Percentiles rank a stretch among this genome's conserved stretches.
Evolutionary conservation across 179 eudicot species (phyloP).

Genomic region (Silene coronaria): DNA sequence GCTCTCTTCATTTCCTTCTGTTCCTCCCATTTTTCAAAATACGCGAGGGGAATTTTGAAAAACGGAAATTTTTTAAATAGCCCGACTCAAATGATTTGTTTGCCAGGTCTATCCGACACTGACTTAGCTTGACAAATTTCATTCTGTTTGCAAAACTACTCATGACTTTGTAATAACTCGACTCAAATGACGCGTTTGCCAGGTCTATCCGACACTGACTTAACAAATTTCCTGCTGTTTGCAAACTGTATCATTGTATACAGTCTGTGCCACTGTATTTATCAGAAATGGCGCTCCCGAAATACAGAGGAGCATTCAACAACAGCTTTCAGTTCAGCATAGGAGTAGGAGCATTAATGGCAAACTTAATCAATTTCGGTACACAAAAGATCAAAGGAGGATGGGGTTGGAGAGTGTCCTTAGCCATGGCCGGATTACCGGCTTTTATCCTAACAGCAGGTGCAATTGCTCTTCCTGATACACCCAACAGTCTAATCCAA

Average conservation of each 20-base stretch:
- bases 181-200: neutral
- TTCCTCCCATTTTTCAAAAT: too few species aligned
- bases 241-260: neutral
- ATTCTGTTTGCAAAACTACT: neutral
- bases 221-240: too few species aligned
- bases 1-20: too few species aligned
- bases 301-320: slow-evolving; percentile 35
- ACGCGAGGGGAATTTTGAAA: too few species aligned
- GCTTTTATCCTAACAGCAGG: slow-evolving; percentile 26
- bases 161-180: too few species aligned
- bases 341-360: slow-evolving; percentile 22
- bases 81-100: neutral
- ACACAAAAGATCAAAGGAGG: slow-evolving; percentile 26
- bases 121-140: too few species aligned
- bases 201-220: neutral
- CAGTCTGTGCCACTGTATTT: slow-evolving; percentile 35
- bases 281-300: slow-evolving; percentile 38
- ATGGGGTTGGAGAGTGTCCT: slow-evolving; percentile 35
- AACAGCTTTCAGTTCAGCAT: slow-evolving; percentile 33
- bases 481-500: slow-evolving; percentile 37
- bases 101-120: neutral
- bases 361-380: slow-evolving; percentile 24
- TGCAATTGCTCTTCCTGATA: slow-evolving; percentile 32
- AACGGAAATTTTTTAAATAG: too few species aligned
- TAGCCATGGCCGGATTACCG: slow-evolving; percentile 23